phyloP scores from a whole-genome alignment of 2,329 filamentous ascomycete genomes.

The Cryoendolithus antarcticus region DNA sequence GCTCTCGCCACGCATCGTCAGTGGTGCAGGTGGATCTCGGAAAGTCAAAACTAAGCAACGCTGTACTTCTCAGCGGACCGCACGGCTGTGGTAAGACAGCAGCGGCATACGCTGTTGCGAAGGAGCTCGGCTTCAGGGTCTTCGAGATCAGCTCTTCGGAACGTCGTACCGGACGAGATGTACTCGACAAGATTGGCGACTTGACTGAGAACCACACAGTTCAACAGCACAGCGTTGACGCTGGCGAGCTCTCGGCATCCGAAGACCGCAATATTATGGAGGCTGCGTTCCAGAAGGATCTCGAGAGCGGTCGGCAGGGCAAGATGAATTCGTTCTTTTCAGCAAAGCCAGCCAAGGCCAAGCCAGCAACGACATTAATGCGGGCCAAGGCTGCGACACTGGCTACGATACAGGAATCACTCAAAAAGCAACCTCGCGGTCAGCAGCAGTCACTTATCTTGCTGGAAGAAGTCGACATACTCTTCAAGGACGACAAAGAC shows the following conservation, averaged over 20 bases:
- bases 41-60: slow-evolving; percentile 48
- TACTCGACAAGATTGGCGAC: slow-evolving; percentile 83
- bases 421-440: slow-evolving; percentile 25
- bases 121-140: slow-evolving; percentile 81
- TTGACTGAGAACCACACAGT: slow-evolving; percentile 96
- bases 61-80: slow-evolving; percentile 75
- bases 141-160: slow-evolving; percentile 87
- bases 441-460: slow-evolving; percentile 94
- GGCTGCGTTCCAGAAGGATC: slow-evolving; percentile 42
- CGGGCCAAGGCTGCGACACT: slow-evolving; percentile 11
- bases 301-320: slow-evolving; percentile 59
- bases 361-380: slow-evolving; percentile 15
- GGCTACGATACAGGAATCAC: slow-evolving; percentile 13
- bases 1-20: no score
- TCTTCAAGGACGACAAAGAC: slow-evolving; percentile 91
- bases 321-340: slow-evolving; percentile 76
- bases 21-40: no score
- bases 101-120: slow-evolving; percentile 79
- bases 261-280: slow-evolving; percentile 26
- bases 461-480: slow-evolving; percentile 81
- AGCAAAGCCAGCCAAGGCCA: slow-evolving; percentile 26
- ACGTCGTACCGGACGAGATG: slow-evolving; percentile 75
- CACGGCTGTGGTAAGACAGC: slow-evolving; percentile 89
- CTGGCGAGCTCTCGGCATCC: slow-evolving; percentile 15
- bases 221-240: slow-evolving; percentile 33